These are phyloP conservation scores for Porcisia deanei DNA, from an alignment of 208 protist species.

Conservation along the genomic window DNA sequence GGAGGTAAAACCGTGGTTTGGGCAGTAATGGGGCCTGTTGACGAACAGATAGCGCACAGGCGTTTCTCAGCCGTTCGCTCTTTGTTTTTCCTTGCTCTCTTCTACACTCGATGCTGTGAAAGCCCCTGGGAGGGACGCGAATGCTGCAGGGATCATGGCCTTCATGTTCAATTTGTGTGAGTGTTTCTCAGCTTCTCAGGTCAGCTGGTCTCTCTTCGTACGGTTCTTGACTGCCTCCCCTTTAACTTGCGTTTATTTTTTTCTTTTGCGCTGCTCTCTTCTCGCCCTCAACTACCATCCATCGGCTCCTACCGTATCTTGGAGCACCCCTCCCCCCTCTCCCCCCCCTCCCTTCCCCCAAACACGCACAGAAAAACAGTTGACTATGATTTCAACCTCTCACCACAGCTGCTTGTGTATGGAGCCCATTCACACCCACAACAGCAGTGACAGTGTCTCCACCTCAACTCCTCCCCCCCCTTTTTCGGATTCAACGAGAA, in stretches of 20 bases:
- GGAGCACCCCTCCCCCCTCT: background rate
- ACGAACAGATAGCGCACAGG: background rate
- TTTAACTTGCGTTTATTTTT: background rate
- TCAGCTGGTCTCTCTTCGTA: background rate
- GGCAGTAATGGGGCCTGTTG: no score
- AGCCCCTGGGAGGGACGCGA: background rate
- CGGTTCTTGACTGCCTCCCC: background rate
- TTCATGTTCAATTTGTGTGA: background rate
- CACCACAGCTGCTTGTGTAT: background rate
- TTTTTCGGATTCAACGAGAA: background rate
- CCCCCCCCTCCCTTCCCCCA: background rate
- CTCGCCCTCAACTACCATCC: background rate
- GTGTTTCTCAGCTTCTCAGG: background rate
- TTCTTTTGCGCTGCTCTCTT: background rate
- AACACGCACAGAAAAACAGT: background rate
- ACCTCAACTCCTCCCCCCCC: no score
- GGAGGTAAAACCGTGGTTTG: background rate
- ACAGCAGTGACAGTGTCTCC: background rate
- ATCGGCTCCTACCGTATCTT: background rate
- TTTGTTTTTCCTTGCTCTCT: background rate
- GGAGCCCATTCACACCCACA: background rate
- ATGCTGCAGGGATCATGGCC: background rate
- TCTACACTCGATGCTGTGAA: background rate
- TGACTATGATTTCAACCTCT: background rate
- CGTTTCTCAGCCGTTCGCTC: background rate